These are phyloP conservation scores for Triangularia verruculosa DNA, from an alignment of 2,329 filamentous ascomycete species.

Conservation along the genomic window DNA sequence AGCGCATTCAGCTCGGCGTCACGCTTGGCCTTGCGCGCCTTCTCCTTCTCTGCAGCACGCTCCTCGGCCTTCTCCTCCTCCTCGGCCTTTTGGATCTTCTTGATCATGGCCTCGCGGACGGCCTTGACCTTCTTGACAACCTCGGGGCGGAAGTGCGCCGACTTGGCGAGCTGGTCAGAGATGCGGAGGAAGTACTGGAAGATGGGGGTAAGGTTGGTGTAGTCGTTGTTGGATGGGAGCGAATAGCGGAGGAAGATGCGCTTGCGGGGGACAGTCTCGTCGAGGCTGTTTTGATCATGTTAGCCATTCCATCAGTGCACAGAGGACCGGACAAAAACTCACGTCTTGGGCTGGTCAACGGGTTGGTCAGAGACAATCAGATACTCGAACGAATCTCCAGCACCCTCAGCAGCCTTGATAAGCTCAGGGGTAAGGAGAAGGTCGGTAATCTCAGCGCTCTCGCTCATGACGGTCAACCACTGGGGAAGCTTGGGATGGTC, in stretches of 20 bases:
- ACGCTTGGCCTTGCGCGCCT: constrained; percentile 82
- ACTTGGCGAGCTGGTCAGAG: constrained; percentile 73
- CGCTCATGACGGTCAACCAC: constrained; percentile 94
- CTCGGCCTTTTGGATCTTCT: constrained; percentile 73
- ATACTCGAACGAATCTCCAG: constrained; percentile 80
- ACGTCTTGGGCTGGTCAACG: constrained; percentile 80
- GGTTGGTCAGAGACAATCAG: constrained; percentile 89
- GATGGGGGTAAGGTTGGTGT: constrained; percentile 65
- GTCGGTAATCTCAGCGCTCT: constrained; percentile 93
- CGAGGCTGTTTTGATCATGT: constrained; percentile 54
- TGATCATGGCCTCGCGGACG: constrained; percentile 76
- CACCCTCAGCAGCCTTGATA: constrained; percentile 71
- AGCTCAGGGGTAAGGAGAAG: constrained; percentile 84
- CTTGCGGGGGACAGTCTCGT: constrained; percentile 82
- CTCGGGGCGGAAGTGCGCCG: constrained; percentile 84
- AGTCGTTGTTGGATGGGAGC: constrained; percentile 61
- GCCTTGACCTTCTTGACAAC: constrained; percentile 79
- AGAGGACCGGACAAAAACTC: constrained; percentile 36
- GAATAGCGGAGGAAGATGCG: constrained; percentile 77
- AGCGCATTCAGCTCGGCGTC: constrained; percentile 75
- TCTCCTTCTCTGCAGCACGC: constrained; percentile 67
- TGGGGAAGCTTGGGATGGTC: constrained; percentile 84
- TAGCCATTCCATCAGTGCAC: background rate
- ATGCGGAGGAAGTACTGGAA: constrained; percentile 81
- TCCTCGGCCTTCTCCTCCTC: constrained; percentile 82